A percentile compares a stretch with the other conserved stretches of the same genome.
Conservation (phyloP, 176 grass and related monocot genomes). For the Olyra latifolia region DNA sequence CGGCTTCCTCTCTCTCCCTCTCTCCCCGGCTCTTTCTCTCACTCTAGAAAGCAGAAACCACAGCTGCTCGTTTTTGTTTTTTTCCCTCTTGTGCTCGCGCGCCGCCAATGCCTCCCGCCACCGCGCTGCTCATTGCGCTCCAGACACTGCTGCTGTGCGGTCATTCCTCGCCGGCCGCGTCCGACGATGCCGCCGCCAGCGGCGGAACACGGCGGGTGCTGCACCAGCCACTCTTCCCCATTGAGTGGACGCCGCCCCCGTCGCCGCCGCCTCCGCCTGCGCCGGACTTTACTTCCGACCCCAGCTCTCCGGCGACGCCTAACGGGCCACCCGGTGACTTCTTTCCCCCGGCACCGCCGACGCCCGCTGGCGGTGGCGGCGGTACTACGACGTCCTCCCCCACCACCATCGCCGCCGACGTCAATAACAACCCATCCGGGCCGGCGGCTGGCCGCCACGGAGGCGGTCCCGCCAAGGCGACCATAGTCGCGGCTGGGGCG, state of each 20-base stretch:
- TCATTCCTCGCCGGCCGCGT: not conserved
- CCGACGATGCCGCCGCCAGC: not conserved
- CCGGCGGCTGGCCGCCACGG: not conserved
- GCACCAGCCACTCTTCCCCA: slow-evolving; percentile 87
- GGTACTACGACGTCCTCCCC: slow-evolving; percentile 13
- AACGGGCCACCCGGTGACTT: slow-evolving; percentile 37
- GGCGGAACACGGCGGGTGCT: slow-evolving; percentile 46
- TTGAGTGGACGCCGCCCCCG: slow-evolving; percentile 83
- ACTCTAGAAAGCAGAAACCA: slow-evolving; percentile 29
- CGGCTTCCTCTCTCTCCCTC: slow-evolving; percentile 36
- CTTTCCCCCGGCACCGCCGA: slow-evolving; percentile 54
- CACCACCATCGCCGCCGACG: slow-evolving; percentile 51
- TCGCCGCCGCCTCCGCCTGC: slow-evolving; percentile 51
- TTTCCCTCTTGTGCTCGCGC: not conserved
- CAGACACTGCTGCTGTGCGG: slow-evolving; percentile 17
- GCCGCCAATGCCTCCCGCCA: slow-evolving; percentile 40
- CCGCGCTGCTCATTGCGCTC: slow-evolving; percentile 17
- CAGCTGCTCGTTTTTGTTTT: not conserved
- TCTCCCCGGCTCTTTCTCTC: not conserved
- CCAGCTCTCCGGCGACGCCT: slow-evolving; percentile 27
- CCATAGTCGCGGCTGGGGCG: slow-evolving; percentile 44
- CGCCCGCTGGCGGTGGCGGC: not conserved
- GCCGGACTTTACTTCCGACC: slow-evolving; percentile 64
- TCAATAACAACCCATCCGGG: slow-evolving; percentile 27
- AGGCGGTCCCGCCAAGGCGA: slow-evolving; percentile 43